phyloP scores from a whole-genome alignment of 768 basidiomycete genomes.

The Termitomyces heimii region DNA sequence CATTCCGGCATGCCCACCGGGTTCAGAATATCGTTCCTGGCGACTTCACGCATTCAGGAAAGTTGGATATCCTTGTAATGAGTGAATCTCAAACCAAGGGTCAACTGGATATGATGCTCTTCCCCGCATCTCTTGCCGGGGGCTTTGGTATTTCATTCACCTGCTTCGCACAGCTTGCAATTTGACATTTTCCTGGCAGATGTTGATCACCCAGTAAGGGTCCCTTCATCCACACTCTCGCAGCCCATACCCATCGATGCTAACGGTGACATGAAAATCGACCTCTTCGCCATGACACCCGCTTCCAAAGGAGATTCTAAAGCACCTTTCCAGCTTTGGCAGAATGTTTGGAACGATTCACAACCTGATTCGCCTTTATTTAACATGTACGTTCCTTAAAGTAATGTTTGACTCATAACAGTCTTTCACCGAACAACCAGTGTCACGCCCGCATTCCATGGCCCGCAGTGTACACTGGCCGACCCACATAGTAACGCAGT shows the following conservation, averaged over 20 bases:
- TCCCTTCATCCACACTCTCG: constrained; percentile 59
- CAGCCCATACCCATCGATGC: constrained; percentile 88
- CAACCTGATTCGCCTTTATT: constrained; percentile 49
- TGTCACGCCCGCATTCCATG: constrained; percentile 52
- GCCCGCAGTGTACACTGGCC: constrained; percentile 66
- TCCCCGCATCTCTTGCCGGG: constrained; percentile 53
- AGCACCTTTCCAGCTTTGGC: constrained; percentile 62
- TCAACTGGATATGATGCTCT: constrained; percentile 64
- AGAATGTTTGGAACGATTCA: constrained; percentile 71
- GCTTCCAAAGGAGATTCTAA: constrained; percentile 25
- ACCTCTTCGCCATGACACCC: constrained; percentile 68
- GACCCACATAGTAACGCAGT: constrained; percentile 94
- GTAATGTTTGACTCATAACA: neutral
- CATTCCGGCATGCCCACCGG: constrained; percentile 48
- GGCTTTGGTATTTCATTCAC: constrained; percentile 55
- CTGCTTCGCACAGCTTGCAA: neutral
- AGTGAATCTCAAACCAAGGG: constrained; percentile 42
- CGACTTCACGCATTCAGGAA: constrained; percentile 91
- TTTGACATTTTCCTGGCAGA: constrained; percentile 22
- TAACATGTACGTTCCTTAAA: constrained; percentile 45
- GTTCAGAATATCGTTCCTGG: constrained; percentile 86
- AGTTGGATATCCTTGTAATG: constrained; percentile 88
- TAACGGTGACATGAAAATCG: constrained; percentile 85
- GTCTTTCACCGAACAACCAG: constrained; percentile 28
- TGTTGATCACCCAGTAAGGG: constrained; percentile 34